Conservation (phyloP, 345 rosid genomes). For the Murraya paniculata region DNA sequence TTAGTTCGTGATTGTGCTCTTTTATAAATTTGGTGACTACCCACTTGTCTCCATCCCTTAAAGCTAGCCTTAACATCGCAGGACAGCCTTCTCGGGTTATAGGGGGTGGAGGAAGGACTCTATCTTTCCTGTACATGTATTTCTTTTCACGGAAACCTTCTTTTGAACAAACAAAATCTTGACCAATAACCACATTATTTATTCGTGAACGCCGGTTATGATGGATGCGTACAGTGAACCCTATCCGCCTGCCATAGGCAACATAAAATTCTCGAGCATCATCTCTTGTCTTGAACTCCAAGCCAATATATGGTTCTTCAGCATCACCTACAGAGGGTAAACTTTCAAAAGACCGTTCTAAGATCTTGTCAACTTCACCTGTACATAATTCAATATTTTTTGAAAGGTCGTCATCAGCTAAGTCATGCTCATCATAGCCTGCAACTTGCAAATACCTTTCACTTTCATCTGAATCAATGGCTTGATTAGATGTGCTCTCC, state of each 20-base stretch:
- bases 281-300: slow-evolving; percentile 49
- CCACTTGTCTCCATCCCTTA: slow-evolving; percentile 42
- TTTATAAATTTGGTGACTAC: slow-evolving; percentile 40
- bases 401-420: slow-evolving; percentile 30
- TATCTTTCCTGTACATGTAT: slow-evolving; percentile 47
- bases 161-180: slow-evolving; percentile 58
- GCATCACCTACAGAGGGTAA: slow-evolving; percentile 12
- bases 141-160: slow-evolving; percentile 59
- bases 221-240: slow-evolving; percentile 51
- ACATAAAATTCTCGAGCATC: slow-evolving; percentile 46
- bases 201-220: slow-evolving; percentile 50
- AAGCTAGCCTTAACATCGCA: slow-evolving; percentile 49
- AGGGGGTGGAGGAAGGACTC: slow-evolving; percentile 58
- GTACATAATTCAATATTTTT: slow-evolving; percentile 30
- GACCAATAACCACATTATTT: slow-evolving; percentile 48
- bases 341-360: slow-evolving; percentile 31
- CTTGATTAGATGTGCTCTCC: slow-evolving; percentile 37
- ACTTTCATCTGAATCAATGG: slow-evolving; percentile 37
- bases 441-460: slow-evolving; percentile 29
- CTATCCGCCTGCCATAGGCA: slow-evolving; percentile 41
- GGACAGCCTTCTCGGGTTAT: slow-evolving; percentile 46
- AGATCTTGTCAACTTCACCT: slow-evolving; percentile 37
- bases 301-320: slow-evolving; percentile 34
- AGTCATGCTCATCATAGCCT: slow-evolving; percentile 29
- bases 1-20: slow-evolving; percentile 41